Percentiles rank a stretch among this genome's conserved stretches.
These are phyloP conservation scores for Verticillium zaregamsianum DNA, from an alignment of 2,329 filamentous ascomycete genomes.

Conservation along the genomic window DNA sequence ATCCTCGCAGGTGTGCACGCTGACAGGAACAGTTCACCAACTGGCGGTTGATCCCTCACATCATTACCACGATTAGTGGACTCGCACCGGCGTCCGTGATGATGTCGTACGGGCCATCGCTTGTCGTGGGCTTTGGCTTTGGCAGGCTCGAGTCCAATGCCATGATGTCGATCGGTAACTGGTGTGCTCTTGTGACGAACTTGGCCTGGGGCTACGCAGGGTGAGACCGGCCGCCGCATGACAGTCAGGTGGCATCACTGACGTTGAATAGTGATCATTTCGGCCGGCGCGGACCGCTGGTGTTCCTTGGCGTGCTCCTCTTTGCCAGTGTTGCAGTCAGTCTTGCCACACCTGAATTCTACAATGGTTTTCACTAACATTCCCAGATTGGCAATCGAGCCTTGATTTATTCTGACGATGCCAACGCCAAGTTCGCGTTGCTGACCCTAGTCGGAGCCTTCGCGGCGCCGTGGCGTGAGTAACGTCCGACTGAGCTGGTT, in stretches of 20 bases:
- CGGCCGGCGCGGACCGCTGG: conserved; percentile 18
- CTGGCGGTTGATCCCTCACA: conserved; percentile 30
- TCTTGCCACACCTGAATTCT: neutral
- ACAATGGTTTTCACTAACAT: neutral
- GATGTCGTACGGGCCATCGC: conserved; percentile 23
- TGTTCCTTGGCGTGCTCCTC: conserved; percentile 21
- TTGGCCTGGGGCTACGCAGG: conserved; percentile 24
- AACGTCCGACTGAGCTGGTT: neutral
- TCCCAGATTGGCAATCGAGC: conserved; percentile 21
- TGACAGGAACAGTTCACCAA: conserved; percentile 25
- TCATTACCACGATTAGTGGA: conserved; percentile 23
- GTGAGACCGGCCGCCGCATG: conserved; percentile 1
- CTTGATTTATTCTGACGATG: conserved; percentile 18
- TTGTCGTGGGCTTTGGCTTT: conserved; percentile 30
- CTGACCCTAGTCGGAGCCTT: conserved; percentile 18
- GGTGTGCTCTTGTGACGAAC: conserved; percentile 27
- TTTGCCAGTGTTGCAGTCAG: conserved; percentile 17
- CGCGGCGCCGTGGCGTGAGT: conserved; percentile 22
- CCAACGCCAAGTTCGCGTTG: conserved; percentile 20
- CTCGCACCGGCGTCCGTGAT: conserved; percentile 23
- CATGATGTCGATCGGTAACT: conserved; percentile 29
- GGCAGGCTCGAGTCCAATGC: conserved; percentile 27
- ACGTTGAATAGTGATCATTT: conserved; percentile 13
- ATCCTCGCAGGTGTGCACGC: neutral
- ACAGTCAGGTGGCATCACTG: neutral